phyloP scores from a whole-genome alignment of 345 rosid genomes.

The Gossypioides kirkii region DNA sequence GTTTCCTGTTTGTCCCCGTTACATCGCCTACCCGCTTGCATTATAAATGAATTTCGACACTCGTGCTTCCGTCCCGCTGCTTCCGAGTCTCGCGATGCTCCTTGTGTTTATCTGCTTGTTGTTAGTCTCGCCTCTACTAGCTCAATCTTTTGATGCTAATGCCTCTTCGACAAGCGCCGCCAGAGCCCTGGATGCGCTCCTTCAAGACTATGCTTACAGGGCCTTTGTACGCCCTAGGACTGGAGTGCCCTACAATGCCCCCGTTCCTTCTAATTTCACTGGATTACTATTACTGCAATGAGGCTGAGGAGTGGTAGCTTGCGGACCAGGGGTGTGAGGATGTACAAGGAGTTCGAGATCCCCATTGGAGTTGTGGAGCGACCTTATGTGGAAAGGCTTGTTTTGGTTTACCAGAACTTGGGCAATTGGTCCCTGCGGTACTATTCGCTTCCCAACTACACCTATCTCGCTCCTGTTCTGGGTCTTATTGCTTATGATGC shows the following conservation, averaged over 20 bases:
- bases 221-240: constrained; percentile 70
- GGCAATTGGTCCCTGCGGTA: constrained; percentile 67
- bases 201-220: constrained; percentile 74
- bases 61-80: constrained; percentile 62
- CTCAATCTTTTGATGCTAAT: constrained; percentile 26
- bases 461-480: constrained; percentile 61
- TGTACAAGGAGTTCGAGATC: constrained; percentile 57
- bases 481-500: constrained; percentile 88
- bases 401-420: constrained; percentile 79
- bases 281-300: constrained; percentile 66
- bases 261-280: constrained; percentile 57
- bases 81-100: constrained; percentile 50
- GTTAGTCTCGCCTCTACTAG: constrained; percentile 26
- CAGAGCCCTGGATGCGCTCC: constrained; percentile 67
- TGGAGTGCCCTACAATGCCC: constrained; percentile 53
- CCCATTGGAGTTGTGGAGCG: constrained; percentile 42
- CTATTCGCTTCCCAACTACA: constrained; percentile 54
- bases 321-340: constrained; percentile 39
- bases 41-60: constrained; percentile 22
- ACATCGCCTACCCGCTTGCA: constrained; percentile 20
- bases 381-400: constrained; percentile 80
- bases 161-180: constrained; percentile 17
- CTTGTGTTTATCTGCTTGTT: constrained; percentile 22
- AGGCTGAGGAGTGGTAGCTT: constrained; percentile 92
- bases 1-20: constrained; percentile 10